phyloP scores from a whole-genome alignment of 2,329 filamentous ascomycete species.

The Chalara sp. region DNA sequence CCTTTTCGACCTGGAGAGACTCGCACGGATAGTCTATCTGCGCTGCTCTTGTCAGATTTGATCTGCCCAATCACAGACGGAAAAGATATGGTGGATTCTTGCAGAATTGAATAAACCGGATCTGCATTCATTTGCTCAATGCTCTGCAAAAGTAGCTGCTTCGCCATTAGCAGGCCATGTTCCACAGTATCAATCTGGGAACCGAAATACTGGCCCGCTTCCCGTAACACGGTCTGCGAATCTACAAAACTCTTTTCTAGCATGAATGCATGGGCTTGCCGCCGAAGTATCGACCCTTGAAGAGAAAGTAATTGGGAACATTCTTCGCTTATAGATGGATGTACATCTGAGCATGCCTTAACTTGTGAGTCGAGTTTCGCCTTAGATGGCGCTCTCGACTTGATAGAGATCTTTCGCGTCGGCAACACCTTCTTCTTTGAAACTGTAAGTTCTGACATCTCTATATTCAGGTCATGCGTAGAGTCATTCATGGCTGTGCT shows the following conservation, averaged over 20 bases:
- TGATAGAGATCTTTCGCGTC: constrained; percentile 13
- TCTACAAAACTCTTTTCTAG: constrained; percentile 44
- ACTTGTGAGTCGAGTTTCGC: constrained; percentile 23
- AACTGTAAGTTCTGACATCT: constrained; percentile 22
- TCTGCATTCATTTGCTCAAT: constrained; percentile 69
- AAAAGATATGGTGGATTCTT: constrained; percentile 87
- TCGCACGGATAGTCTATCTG: constrained; percentile 16
- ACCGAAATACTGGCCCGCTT: constrained; percentile 39
- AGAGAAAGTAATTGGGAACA: constrained; percentile 33
- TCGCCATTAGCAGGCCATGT: constrained; percentile 57
- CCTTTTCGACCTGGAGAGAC: constrained; percentile 18
- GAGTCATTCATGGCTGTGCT: constrained; percentile 9
- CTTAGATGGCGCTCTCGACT: constrained; percentile 21
- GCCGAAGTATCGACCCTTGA: constrained; percentile 40
- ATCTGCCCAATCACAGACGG: constrained; percentile 49
- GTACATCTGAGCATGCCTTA: constrained; percentile 17
- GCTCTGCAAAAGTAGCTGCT: constrained; percentile 61
- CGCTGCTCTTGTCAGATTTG: constrained; percentile 14
- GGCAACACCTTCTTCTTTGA: constrained; percentile 24
- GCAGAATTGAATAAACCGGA: constrained; percentile 80
- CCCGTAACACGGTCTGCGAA: constrained; percentile 48
- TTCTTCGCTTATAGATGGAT: constrained; percentile 20
- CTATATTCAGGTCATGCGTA: constrained; percentile 8
- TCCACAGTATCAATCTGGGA: constrained; percentile 35
- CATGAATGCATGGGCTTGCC: constrained; percentile 42